Evolutionary conservation across 2,329 filamentous ascomycete genomes (phyloP).

Genomic region (Chrysosporium queenslandicum): DNA sequence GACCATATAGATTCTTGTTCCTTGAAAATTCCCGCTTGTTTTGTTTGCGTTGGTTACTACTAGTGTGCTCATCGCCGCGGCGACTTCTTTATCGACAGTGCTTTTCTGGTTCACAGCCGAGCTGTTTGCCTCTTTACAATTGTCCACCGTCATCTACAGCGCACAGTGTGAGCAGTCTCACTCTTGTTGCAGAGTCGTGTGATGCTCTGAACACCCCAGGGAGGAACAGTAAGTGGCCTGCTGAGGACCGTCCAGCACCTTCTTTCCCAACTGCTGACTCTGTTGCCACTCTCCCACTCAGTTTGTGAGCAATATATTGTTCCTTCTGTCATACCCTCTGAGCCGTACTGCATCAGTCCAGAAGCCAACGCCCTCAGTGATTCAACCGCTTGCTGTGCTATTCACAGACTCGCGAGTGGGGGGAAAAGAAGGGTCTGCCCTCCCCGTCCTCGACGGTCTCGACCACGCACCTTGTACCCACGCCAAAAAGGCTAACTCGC

Average conservation of each 20-base stretch:
- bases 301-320: neutral
- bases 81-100: neutral
- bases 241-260: neutral
- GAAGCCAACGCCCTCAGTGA: neutral
- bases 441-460: neutral
- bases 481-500: conserved; percentile 2
- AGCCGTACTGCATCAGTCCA: neutral
- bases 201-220: neutral
- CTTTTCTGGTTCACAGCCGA: neutral
- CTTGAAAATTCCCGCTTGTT: neutral
- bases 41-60: neutral
- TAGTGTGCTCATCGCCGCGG: neutral
- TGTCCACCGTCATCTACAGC: no score
- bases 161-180: no score
- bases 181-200: no score
- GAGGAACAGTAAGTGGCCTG: neutral
- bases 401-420: neutral
- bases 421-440: neutral
- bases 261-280: conserved; percentile 1
- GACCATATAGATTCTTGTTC: no score
- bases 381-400: neutral
- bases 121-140: no score
- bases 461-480: conserved; percentile 9
- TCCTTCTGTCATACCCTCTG: neutral
- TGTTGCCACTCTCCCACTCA: conserved; percentile 1